phyloP scores from a whole-genome alignment of 768 basidiomycete genomes.

The Hygrophoropsis aurantiaca region DNA sequence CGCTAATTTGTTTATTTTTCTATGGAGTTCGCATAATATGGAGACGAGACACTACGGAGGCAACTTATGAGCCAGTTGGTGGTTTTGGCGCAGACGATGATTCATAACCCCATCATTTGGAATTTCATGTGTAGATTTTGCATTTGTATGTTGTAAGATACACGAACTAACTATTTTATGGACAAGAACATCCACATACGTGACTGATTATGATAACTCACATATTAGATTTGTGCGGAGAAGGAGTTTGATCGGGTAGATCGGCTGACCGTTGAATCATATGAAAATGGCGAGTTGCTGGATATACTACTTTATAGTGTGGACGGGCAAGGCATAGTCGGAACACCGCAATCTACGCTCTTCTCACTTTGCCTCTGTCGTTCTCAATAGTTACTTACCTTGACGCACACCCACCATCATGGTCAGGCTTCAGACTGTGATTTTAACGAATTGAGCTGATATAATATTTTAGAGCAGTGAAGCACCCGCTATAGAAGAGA shows the following conservation, averaged over 20 bases:
- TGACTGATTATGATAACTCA: too few species aligned
- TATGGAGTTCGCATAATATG: slow-evolving; percentile 70
- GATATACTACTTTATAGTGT: not conserved
- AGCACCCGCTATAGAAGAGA: slow-evolving; percentile 15
- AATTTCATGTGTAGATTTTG: slow-evolving; percentile 15
- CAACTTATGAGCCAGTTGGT: slow-evolving; percentile 88
- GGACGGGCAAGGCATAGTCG: slow-evolving; percentile 1
- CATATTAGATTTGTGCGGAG: not conserved
- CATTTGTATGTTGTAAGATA: slow-evolving; percentile 9
- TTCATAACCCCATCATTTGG: slow-evolving; percentile 12
- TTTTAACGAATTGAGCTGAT: slow-evolving; percentile 8
- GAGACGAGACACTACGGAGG: slow-evolving; percentile 74
- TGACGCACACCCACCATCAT: slow-evolving; percentile 18
- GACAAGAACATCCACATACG: not conserved
- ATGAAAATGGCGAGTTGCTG: slow-evolving; percentile 15
- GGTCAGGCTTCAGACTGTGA: slow-evolving; percentile 14
- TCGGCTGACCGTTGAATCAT: slow-evolving; percentile 21
- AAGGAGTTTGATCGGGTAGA: slow-evolving; percentile 12
- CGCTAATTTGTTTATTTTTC: slow-evolving; percentile 68
- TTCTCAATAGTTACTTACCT: slow-evolving; percentile 6
- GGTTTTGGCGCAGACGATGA: slow-evolving; percentile 66
- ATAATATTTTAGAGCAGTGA: slow-evolving; percentile 22
- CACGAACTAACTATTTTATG: not conserved
- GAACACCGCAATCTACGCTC: slow-evolving; percentile 6
- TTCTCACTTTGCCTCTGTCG: not conserved